Evolutionary conservation across 2,329 filamentous ascomycete genomes (phyloP).

Genomic region (Aspergillus uvarum): DNA sequence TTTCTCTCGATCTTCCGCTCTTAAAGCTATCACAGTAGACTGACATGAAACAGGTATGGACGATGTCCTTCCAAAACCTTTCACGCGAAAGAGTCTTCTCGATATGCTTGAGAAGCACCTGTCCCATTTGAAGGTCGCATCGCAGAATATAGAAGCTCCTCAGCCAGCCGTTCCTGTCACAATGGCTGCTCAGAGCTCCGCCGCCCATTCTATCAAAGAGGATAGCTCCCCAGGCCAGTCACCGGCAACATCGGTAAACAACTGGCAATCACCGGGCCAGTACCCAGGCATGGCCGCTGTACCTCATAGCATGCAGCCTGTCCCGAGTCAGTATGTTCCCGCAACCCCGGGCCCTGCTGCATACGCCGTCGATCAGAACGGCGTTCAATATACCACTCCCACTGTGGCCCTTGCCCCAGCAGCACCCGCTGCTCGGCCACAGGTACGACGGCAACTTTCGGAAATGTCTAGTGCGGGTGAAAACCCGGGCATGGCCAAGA

Average conservation of each 20-base stretch:
- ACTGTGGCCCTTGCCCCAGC: conserved; percentile 36
- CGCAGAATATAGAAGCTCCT: conserved; percentile 56
- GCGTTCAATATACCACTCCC: conserved; percentile 41
- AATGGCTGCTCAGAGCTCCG: conserved; percentile 51
- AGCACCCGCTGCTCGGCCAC: conserved; percentile 30
- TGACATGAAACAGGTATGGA: conserved; percentile 74
- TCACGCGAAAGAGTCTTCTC: conserved; percentile 83
- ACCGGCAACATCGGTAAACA: conserved; percentile 57
- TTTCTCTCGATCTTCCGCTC: background rate
- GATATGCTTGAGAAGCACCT: conserved; percentile 87
- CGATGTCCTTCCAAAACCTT: conserved; percentile 93
- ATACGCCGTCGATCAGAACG: conserved; percentile 42
- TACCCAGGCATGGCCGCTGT: conserved; percentile 59
- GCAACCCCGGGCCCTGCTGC: conserved; percentile 38
- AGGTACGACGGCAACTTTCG: conserved; percentile 59
- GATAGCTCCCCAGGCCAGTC: conserved; percentile 64
- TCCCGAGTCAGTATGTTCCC: conserved; percentile 44
- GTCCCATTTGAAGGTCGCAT: conserved; percentile 72
- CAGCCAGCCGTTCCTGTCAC: conserved; percentile 41
- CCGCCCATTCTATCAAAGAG: conserved; percentile 59
- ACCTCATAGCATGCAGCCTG: conserved; percentile 47
- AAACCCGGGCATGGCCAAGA: conserved; percentile 54
- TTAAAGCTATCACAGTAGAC: background rate
- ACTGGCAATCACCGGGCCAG: conserved; percentile 64
- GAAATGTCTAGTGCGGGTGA: conserved; percentile 58